Conservation (phyloP, 2,329 filamentous ascomycete genomes). For the Gnomoniopsis sp. region DNA sequence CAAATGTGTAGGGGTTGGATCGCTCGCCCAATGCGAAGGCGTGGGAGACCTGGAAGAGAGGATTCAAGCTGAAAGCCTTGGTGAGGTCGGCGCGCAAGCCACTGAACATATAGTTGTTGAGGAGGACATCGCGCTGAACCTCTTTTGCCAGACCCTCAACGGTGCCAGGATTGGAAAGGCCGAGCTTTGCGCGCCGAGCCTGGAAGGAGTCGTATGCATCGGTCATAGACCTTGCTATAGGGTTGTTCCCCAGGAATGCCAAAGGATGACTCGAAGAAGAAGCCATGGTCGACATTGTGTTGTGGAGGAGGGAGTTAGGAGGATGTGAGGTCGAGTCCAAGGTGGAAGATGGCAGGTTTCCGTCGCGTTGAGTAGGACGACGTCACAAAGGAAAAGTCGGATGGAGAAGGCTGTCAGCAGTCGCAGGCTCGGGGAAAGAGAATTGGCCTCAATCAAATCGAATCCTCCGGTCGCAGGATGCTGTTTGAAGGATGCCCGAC, state of each 20-base stretch:
- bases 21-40: slow-evolving; percentile 93
- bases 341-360: background rate
- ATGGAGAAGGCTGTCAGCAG: slow-evolving; percentile 15
- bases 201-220: slow-evolving; percentile 80
- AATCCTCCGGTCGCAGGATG: background rate
- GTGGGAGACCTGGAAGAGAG: slow-evolving; percentile 96
- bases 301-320: background rate
- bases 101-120: slow-evolving; percentile 95
- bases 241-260: slow-evolving; percentile 71
- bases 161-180: slow-evolving; percentile 86
- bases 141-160: slow-evolving; percentile 83
- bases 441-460: slow-evolving; percentile 1
- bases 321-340: slow-evolving; percentile 21
- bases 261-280: slow-evolving; percentile 47
- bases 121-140: slow-evolving; percentile 92
- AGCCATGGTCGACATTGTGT: slow-evolving; percentile 42
- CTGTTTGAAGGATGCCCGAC: background rate
- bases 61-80: slow-evolving; percentile 90
- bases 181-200: slow-evolving; percentile 81
- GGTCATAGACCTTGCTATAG: slow-evolving; percentile 64
- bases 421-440: background rate
- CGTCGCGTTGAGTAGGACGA: slow-evolving; percentile 20
- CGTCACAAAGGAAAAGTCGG: slow-evolving; percentile 18
- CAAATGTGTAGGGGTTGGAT: slow-evolving; percentile 91
- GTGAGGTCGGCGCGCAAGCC: slow-evolving; percentile 94